Percentiles rank a stretch among this genome's conserved stretches.
Evolutionary conservation across 2,329 filamentous ascomycete species (phyloP).

Genomic region (Stenocarpella maydis): DNA sequence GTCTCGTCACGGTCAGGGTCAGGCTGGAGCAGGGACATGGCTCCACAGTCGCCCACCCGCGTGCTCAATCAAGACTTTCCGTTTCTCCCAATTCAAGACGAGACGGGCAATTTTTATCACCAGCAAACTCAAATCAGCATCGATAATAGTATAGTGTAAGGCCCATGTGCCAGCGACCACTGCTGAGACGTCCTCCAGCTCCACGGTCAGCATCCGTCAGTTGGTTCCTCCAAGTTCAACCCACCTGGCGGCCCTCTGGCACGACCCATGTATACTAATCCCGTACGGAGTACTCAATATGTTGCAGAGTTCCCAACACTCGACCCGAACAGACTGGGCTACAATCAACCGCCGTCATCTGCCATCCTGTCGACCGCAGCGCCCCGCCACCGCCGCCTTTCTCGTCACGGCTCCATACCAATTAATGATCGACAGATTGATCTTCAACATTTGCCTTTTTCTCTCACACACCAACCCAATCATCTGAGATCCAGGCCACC

Average conservation of each 20-base stretch:
- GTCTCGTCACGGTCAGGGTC: no score
- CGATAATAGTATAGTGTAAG: not conserved
- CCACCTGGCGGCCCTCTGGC: no score
- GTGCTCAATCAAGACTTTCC: not conserved
- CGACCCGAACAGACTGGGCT: not conserved
- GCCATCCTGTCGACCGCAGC: not conserved
- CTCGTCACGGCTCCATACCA: not conserved
- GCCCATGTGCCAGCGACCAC: no score
- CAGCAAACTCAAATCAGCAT: conserved; percentile 18
- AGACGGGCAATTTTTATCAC: conserved; percentile 9
- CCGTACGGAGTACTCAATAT: not conserved
- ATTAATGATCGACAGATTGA: not conserved
- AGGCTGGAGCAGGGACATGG: conserved; percentile 7
- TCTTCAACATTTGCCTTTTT: conserved; percentile 3
- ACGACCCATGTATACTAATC: no score
- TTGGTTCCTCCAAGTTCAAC: no score
- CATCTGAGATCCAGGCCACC: not conserved
- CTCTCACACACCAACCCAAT: no score
- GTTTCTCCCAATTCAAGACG: not conserved
- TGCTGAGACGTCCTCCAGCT: conserved; percentile 4
- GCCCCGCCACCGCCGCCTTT: not conserved
- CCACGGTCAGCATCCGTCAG: not conserved
- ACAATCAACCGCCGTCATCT: not conserved
- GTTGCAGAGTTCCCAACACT: not conserved
- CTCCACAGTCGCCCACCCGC: not conserved